Percentiles rank a stretch among this genome's conserved stretches.
Evolutionary conservation across 2,329 filamentous ascomycete genomes (phyloP).

Genomic region (Fusarium liriodendri): DNA sequence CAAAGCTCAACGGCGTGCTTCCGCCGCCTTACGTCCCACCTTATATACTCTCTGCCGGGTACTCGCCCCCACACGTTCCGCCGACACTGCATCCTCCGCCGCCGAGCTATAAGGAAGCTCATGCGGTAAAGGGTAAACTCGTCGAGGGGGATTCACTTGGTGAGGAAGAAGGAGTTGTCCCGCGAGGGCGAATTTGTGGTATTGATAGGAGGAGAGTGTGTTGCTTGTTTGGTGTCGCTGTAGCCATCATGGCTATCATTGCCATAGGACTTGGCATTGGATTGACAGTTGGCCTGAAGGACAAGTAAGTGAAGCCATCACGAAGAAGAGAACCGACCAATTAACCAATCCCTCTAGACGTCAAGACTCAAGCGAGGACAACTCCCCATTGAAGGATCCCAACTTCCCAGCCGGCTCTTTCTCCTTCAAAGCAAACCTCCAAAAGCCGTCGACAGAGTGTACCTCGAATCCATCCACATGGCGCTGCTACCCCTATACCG

Average conservation of each 20-base stretch:
- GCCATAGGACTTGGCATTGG: conserved; percentile 54
- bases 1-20: conserved; percentile 13
- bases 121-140: conserved; percentile 19
- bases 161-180: conserved; percentile 20
- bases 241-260: conserved; percentile 46
- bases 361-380: background rate
- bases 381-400: conserved; percentile 18
- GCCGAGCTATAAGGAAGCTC: conserved; percentile 35
- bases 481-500: conserved; percentile 68
- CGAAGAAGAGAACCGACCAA: background rate
- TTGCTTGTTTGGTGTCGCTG: conserved; percentile 47
- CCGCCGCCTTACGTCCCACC: conserved; percentile 43
- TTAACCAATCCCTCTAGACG: conserved; percentile 9
- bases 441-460: conserved; percentile 64
- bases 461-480: conserved; percentile 69
- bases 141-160: conserved; percentile 18
- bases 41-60: conserved; percentile 9
- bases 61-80: background rate
- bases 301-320: conserved; percentile 43
- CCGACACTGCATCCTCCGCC: conserved; percentile 32
- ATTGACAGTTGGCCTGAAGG: conserved; percentile 53
- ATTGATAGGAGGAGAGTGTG: conserved; percentile 41
- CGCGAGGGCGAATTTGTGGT: conserved; percentile 11
- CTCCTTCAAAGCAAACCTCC: conserved; percentile 68
- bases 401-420: conserved; percentile 73